Evolutionary conservation across 2,329 filamentous ascomycete species (phyloP).

Genomic region (Claviceps sp.): DNA sequence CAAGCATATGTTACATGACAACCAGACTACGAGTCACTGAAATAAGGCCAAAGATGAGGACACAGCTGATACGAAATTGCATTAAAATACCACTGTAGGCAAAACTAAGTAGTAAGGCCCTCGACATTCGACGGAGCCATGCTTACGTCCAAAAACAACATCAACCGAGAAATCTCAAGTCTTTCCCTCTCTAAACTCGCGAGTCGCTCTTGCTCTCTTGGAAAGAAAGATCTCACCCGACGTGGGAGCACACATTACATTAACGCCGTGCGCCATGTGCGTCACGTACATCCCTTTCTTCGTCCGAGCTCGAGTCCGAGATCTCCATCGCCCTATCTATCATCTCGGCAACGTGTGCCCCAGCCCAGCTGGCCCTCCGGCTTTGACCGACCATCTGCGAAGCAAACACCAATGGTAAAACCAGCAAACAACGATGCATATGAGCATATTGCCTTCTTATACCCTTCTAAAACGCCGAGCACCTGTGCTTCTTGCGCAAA

Average conservation of each 20-base stretch:
- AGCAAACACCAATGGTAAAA: background rate
- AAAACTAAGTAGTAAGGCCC: background rate
- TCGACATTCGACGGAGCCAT: background rate
- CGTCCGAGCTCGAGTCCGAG: too few relatives aligned
- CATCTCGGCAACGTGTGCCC: background rate
- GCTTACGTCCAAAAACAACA: background rate
- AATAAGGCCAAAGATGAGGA: too few relatives aligned
- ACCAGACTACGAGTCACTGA: too few relatives aligned
- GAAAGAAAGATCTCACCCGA: background rate
- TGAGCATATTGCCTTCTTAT: background rate
- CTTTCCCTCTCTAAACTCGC: background rate
- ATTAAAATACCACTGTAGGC: background rate
- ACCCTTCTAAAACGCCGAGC: slow-evolving; percentile 4
- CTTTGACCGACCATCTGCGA: background rate
- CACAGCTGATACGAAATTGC: too few relatives aligned
- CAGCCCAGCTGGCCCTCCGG: background rate
- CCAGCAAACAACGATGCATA: background rate
- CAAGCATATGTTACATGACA: too few relatives aligned
- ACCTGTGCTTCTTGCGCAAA: slow-evolving; percentile 3
- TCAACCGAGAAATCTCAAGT: background rate
- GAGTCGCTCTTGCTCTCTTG: background rate
- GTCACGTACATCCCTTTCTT: too few relatives aligned
- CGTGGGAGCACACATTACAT: too few relatives aligned
- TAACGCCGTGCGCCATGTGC: too few relatives aligned
- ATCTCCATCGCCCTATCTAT: too few relatives aligned